phyloP scores from a whole-genome alignment of 208 protist species.

The Naegleria fowleri region DNA sequence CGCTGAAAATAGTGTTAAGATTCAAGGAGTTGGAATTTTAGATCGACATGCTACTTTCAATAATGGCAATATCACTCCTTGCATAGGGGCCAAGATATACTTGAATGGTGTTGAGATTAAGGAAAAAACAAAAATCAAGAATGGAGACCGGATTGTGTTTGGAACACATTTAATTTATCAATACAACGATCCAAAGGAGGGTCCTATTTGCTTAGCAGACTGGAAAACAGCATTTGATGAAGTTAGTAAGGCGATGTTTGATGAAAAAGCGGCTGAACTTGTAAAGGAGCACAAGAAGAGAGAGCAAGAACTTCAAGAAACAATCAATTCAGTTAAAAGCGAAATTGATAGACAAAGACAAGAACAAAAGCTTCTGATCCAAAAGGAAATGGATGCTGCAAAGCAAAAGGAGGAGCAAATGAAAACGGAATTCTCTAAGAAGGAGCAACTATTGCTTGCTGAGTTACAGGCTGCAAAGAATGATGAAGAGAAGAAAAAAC shows the following conservation, averaged over 20 bases:
- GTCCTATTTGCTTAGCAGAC: neutral
- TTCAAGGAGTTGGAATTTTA: neutral
- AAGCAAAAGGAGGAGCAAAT: neutral
- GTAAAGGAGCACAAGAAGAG: neutral
- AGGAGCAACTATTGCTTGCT: neutral
- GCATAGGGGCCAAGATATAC: neutral
- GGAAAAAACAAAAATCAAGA: neutral
- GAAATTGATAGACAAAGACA: constrained; percentile 7
- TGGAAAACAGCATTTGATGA: neutral
- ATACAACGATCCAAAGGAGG: neutral
- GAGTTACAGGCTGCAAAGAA: neutral
- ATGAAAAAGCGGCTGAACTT: neutral
- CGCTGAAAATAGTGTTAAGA: neutral
- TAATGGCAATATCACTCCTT: neutral
- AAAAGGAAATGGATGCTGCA: neutral
- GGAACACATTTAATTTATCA: neutral
- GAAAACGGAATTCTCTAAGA: neutral
- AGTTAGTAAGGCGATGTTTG: neutral
- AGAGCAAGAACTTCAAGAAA: neutral
- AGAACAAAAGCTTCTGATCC: neutral
- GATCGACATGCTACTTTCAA: neutral
- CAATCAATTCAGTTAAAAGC: neutral
- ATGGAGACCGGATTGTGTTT: neutral
- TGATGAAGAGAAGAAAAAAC: neutral
- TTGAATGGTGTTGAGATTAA: neutral